phyloP scores from a whole-genome alignment of 129 eudicot species.

The Flaveria ramosissima region DNA sequence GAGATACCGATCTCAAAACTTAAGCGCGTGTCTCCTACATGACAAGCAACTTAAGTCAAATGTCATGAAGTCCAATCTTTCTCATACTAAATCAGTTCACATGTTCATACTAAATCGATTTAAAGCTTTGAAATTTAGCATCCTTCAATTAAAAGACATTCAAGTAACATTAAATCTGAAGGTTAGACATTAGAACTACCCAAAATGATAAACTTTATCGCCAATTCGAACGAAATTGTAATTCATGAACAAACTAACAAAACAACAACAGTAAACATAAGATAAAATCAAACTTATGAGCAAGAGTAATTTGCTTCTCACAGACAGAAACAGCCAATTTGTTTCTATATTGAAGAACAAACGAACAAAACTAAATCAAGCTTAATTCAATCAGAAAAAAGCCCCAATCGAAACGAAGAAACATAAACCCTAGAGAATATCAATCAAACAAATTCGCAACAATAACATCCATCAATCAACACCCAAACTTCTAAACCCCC shows the following conservation, averaged over 20 bases:
- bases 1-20: neutral
- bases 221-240: neutral
- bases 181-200: neutral
- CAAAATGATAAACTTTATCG: neutral
- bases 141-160: neutral
- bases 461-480: conserved; percentile 2
- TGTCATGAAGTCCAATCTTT: conserved; percentile 9
- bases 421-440: conserved; percentile 23
- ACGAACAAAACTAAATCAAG: too few relatives aligned
- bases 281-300: neutral
- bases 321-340: too few relatives aligned
- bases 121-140: neutral
- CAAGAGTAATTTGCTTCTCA: neutral
- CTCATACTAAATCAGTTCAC: neutral
- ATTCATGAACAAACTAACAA: conserved; percentile 1
- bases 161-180: neutral
- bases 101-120: neutral
- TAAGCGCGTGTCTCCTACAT: neutral
- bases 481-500: neutral
- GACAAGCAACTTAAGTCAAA: neutral
- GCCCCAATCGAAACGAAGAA: neutral
- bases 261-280: neutral
- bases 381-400: neutral
- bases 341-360: too few relatives aligned
- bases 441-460: neutral